phyloP scores from a whole-genome alignment of 2,329 filamentous ascomycete genomes.

The Trichophyton simii region DNA sequence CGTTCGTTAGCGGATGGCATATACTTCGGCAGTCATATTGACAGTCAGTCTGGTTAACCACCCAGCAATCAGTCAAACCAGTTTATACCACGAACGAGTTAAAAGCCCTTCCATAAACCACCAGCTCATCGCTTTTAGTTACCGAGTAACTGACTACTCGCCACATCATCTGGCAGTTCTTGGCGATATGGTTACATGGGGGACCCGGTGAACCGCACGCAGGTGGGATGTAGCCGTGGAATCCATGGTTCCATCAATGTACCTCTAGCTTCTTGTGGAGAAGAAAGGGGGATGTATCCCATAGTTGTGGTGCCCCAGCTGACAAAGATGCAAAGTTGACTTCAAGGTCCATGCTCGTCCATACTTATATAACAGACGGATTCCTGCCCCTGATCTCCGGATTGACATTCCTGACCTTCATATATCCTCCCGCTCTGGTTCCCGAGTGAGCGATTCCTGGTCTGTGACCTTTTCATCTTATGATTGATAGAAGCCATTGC shows the following conservation, averaged over 20 bases:
- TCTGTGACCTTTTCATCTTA: not conserved
- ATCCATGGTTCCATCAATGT: not conserved
- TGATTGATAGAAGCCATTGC: not conserved
- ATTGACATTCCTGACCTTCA: not conserved
- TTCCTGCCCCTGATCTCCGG: not conserved
- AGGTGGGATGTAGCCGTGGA: not conserved
- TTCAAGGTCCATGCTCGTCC: not conserved
- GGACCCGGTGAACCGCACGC: not conserved
- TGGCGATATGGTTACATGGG: not conserved
- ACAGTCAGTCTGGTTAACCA: not conserved
- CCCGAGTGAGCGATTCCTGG: not conserved
- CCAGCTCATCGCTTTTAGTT: not conserved
- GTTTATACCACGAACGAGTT: not conserved
- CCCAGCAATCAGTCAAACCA: not conserved
- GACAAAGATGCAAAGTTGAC: not conserved
- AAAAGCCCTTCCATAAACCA: not conserved
- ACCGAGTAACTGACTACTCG: not conserved
- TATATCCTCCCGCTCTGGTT: not conserved
- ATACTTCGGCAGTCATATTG: not conserved
- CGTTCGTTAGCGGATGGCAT: not conserved
- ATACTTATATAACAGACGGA: not conserved
- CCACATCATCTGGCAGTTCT: not conserved
- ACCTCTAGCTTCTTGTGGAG: not conserved
- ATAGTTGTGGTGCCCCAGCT: not conserved
- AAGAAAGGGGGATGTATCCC: not conserved